Evolutionary conservation across 495 filamentous ascomycete species (phyloP).

Genomic region (Trichocladium uniseriatum): DNA sequence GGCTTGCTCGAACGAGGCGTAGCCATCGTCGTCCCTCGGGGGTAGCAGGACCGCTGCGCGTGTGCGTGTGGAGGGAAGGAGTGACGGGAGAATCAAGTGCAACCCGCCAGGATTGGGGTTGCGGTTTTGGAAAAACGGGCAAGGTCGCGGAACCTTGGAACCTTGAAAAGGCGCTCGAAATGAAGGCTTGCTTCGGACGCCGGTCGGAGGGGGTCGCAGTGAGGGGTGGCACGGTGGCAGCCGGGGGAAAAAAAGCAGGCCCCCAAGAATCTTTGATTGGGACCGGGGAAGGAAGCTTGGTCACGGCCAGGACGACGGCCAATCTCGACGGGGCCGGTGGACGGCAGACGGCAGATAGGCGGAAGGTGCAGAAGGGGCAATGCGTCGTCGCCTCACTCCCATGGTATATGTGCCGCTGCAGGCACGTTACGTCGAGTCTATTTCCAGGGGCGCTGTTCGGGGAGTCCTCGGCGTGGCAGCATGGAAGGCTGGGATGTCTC

Average conservation of each 20-base stretch:
- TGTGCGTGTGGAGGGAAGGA: conserved; percentile 8
- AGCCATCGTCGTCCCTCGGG: conserved; percentile 33
- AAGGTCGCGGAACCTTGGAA: neutral
- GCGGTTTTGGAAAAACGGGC: neutral
- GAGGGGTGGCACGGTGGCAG: neutral
- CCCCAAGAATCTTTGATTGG: neutral
- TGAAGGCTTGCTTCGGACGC: conserved; percentile 1
- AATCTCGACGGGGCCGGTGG: conserved; percentile 1
- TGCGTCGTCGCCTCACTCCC: conserved; percentile 3
- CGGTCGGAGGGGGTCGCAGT: neutral
- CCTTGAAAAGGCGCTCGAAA: neutral
- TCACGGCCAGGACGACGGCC: neutral
- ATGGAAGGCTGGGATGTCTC: neutral
- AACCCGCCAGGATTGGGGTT: neutral
- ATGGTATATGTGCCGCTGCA: conserved; percentile 16
- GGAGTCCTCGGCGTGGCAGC: conserved; percentile 1
- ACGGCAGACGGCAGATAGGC: neutral
- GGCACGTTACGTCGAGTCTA: conserved; percentile 13
- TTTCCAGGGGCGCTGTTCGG: conserved; percentile 19
- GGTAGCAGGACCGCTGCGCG: conserved; percentile 14
- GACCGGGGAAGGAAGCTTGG: neutral
- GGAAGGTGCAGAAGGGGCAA: neutral
- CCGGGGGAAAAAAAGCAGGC: neutral
- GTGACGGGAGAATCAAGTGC: neutral
- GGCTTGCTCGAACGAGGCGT: conserved; percentile 39